These are phyloP conservation scores for Xylaria arbuscula DNA, from an alignment of 2,329 filamentous ascomycete genomes.

Conservation along the genomic window DNA sequence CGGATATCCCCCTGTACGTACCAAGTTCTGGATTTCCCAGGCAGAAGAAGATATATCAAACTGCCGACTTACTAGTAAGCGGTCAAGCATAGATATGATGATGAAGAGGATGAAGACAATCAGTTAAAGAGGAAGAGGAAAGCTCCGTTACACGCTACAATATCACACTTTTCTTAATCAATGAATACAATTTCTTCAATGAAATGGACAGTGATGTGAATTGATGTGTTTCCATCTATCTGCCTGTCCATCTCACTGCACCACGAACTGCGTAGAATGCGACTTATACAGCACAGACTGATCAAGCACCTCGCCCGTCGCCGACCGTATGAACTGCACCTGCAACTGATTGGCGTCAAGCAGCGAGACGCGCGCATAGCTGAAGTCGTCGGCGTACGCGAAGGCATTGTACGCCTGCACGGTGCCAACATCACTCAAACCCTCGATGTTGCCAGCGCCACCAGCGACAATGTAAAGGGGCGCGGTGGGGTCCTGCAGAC, in stretches of 20 bases:
- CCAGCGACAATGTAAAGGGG: constrained; percentile 68
- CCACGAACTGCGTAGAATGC: constrained; percentile 59
- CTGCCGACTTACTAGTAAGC: neutral
- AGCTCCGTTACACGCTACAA: neutral
- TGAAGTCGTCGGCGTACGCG: constrained; percentile 64
- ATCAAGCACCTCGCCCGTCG: constrained; percentile 61
- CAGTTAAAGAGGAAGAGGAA: neutral
- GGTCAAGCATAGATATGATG: neutral
- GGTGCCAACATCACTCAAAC: constrained; percentile 56
- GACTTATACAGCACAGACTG: constrained; percentile 60
- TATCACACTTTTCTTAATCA: neutral
- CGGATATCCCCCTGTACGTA: constrained; percentile 20
- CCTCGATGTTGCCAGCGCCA: constrained; percentile 68
- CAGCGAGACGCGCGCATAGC: constrained; percentile 62
- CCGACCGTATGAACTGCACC: constrained; percentile 62
- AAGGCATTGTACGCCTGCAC: constrained; percentile 59
- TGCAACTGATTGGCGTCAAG: constrained; percentile 58
- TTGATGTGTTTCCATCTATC: neutral
- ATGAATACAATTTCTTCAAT: neutral
- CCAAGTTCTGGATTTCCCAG: constrained; percentile 21
- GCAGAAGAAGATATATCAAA: neutral
- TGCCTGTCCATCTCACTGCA: constrained; percentile 46
- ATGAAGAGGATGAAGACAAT: neutral
- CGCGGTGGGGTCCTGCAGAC: constrained; percentile 53
- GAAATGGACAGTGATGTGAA: neutral